Evolutionary conservation across 805 yeast genomes (phyloP), one percentile per base, ranked within the genome.

Genomic region (Wickerhamomyces bisporus): DNA sequence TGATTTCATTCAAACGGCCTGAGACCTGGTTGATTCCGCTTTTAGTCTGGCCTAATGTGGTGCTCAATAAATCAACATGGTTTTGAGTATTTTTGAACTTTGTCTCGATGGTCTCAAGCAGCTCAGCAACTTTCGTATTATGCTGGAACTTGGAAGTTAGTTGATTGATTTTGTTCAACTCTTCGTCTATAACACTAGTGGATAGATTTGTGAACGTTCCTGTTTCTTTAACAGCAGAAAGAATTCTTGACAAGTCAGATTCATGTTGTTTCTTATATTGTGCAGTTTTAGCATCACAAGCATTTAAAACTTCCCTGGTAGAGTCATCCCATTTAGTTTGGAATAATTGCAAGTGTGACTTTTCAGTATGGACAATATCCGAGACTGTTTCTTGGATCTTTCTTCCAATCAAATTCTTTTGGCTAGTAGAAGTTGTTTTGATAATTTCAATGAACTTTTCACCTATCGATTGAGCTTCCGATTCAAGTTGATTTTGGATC

Each of bases 301-400:
- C 26, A 36, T 50, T 53, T 30, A 53, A 38, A 4, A 52, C 39
- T 8, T 35, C 42, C 26, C 50, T 42, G 3, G 57, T 49, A 1
- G 50, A 20, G 3, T 33, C 32, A 19, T 52, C 51, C 59, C 59
- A 55, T 14, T 39, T 39, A 4, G 26, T 21, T 29, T 40, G 41
- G 4, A 42, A 40, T 3, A 47, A 42, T 4, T 30, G 32, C 26
- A 55, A 34, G 8, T 39, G 33, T 1, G 43, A n/a, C 23, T 39
- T 43, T 31, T 55, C 57, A 6, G 44, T 32, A 2, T 34, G 27
- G 24, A 51, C 42, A 1, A 55, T 43, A 13, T 44, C 47, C 1
- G 44, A 29, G 6, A 45, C 49, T 2, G 53, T 47, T 2, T 37
- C 35, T 13, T 32, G 32, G 7, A 55, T 39, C 21, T 42, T 44